phyloP scores from a whole-genome alignment of 371 early-diverging fungal genomes.

The Dichotomocladium elegans region DNA sequence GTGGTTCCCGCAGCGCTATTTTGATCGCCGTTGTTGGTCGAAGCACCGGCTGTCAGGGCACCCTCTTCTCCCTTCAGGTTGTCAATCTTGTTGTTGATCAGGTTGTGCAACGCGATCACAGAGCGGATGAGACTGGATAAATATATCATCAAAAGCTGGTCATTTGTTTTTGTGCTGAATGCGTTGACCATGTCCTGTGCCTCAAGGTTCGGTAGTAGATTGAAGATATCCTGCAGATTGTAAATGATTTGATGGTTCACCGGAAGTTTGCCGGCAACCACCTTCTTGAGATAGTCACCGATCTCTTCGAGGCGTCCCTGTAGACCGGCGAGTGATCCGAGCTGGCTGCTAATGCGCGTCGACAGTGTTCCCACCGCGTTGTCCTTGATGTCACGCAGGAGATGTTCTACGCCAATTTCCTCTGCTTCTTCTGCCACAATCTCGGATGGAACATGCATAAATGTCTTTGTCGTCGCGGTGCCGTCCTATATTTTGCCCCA shows the following conservation, averaged over 20 bases:
- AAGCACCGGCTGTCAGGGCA: slow-evolving; percentile 12
- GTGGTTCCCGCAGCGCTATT: not conserved
- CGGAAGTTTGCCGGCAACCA: slow-evolving; percentile 81
- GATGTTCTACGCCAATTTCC: slow-evolving; percentile 99
- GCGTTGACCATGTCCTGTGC: slow-evolving; percentile 70
- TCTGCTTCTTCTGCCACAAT: slow-evolving; percentile 99
- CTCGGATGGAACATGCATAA: slow-evolving; percentile 92
- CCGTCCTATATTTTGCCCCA: slow-evolving; percentile 69
- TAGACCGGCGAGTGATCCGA: slow-evolving; percentile 87
- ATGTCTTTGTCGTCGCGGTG: slow-evolving; percentile 90
- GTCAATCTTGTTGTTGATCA: slow-evolving; percentile 91
- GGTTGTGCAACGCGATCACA: slow-evolving; percentile 92
- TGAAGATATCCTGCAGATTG: slow-evolving; percentile 96
- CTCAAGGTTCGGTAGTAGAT: slow-evolving; percentile 86
- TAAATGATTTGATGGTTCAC: slow-evolving; percentile 94
- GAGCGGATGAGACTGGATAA: slow-evolving; percentile 86
- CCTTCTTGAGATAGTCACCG: slow-evolving; percentile 81
- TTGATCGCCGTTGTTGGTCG: not conserved
- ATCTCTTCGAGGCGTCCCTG: slow-evolving; percentile 83
- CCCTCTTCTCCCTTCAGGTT: slow-evolving; percentile 49
- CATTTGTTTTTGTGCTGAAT: slow-evolving; percentile 93
- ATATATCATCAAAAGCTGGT: slow-evolving; percentile 90
- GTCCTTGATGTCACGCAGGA: slow-evolving; percentile 98
- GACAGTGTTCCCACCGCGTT: slow-evolving; percentile 92
- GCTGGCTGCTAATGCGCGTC: slow-evolving; percentile 82